Evolutionary conservation across 2,329 filamentous ascomycete species (phyloP).

Genomic region (Coniochaeta sp.): DNA sequence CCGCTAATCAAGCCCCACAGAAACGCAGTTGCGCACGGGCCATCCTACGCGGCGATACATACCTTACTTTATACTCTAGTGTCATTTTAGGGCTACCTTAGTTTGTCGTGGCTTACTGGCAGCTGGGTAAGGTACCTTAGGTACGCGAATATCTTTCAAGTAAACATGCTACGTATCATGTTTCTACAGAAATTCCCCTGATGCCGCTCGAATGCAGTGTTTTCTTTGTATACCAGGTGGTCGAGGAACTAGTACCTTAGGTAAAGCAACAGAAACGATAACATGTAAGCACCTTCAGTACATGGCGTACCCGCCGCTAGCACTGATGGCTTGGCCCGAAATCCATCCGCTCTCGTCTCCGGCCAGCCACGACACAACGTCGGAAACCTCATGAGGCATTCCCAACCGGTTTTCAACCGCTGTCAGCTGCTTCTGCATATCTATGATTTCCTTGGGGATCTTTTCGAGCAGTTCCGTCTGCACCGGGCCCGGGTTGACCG

Average conservation of each 20-base stretch:
- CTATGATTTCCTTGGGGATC: constrained; percentile 39
- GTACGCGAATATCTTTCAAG: no score
- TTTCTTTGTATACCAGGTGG: no score
- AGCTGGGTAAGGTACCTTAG: no score
- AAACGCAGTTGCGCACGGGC: neutral
- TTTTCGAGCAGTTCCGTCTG: constrained; percentile 49
- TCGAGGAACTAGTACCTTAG: no score
- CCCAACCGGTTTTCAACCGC: constrained; percentile 43
- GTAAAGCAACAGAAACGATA: no score
- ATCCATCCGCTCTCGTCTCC: constrained; percentile 40
- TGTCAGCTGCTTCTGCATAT: constrained; percentile 41
- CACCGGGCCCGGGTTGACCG: constrained; percentile 51
- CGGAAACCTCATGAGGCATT: constrained; percentile 43
- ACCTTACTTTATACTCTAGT: neutral
- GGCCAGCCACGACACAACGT: constrained; percentile 47
- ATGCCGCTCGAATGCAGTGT: no score
- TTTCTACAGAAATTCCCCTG: no score
- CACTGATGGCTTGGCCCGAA: constrained; percentile 47
- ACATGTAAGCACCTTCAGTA: constrained; percentile 10
- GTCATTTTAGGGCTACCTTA: no score
- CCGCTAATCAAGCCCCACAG: neutral
- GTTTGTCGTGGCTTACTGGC: no score
- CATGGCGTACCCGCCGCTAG: constrained; percentile 35
- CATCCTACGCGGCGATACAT: neutral
- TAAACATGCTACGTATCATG: no score